Evolutionary conservation across 768 basidiomycete species (phyloP), one percentile per base, ranked within the genome.

Genomic region (Tylopilus sp.): DNA sequence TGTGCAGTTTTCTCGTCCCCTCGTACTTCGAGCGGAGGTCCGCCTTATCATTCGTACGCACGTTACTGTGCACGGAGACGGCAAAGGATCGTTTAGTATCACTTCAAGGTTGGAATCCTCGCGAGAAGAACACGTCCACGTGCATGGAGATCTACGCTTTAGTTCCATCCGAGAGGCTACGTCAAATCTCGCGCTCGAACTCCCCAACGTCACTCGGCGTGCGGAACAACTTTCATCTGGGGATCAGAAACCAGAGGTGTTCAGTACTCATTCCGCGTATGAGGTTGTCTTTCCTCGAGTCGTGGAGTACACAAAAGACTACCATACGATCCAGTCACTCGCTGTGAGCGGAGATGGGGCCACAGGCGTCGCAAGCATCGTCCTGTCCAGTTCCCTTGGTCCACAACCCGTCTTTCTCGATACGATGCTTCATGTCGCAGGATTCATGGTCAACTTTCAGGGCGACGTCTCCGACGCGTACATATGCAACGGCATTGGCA

Each of bases 251-350:
- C 61, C 67, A 2, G 81, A 84, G 62, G 73, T 73, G 0, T 83
- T 85, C 63, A 76, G 74, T 3, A 73, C 77, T 18, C 79, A 76
- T 33, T 80, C 79, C 0, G 66, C 75, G 1, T 90, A 90, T 61
- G 78, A 86, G 38, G 72, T 82, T 33, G 78, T 88, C 44, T 88
- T 88, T 57, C 77, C 85, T 20, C 79, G 83, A 7, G 73, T 88
- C 41, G 86, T 90, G 22, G 73, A 78, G 15, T 90, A 89, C 57
- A 73, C 78, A 1, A 64, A 72, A 30, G 67, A 72, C 25, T 88
- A 83, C 62, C 85, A 76, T 22, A 77, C 80, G 13, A 77, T 89
- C 49, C 71, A 74, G 51, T 74, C 75, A 0, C 67, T 90, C 28
- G 75, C 75, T 6, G 70, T 88, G 48, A 69, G 74, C 45, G 47